Evolutionary conservation across 2,329 filamentous ascomycete genomes (phyloP).

Genomic region (Colletotrichum scovillei): DNA sequence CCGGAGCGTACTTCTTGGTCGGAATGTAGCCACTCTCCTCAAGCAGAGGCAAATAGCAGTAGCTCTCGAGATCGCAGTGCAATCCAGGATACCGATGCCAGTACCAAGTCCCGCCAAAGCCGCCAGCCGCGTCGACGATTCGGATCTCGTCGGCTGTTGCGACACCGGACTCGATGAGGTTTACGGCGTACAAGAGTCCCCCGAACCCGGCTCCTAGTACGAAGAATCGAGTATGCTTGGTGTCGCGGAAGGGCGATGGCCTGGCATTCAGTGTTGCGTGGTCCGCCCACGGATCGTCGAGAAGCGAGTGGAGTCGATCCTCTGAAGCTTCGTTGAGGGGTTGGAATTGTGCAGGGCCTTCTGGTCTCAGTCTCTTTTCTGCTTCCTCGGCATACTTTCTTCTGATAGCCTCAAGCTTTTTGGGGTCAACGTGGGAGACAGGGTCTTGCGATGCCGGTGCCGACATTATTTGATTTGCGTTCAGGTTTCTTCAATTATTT

Average conservation of each 20-base stretch:
- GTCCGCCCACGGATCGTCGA: constrained; percentile 48
- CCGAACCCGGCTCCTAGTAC: constrained; percentile 49
- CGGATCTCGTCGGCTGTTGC: constrained; percentile 47
- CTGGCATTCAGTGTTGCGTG: constrained; percentile 42
- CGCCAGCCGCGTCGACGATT: constrained; percentile 54
- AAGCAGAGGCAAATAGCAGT: constrained; percentile 69
- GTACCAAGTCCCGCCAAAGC: constrained; percentile 63
- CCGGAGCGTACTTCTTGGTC: constrained; percentile 57
- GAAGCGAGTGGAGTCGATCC: constrained; percentile 35
- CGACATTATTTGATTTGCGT: neutral
- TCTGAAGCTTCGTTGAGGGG: constrained; percentile 38
- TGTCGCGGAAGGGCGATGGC: constrained; percentile 39
- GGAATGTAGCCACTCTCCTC: constrained; percentile 72
- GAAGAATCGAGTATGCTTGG: constrained; percentile 42
- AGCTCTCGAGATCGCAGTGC: constrained; percentile 69
- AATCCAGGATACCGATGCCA: constrained; percentile 63
- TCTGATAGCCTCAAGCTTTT: constrained; percentile 3
- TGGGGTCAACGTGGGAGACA: constrained; percentile 12
- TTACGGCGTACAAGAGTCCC: constrained; percentile 44
- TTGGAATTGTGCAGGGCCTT: constrained; percentile 47
- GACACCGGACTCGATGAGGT: constrained; percentile 38
- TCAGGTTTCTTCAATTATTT: too few species aligned
- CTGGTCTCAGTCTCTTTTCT: constrained; percentile 44
- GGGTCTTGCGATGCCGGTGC: neutral
- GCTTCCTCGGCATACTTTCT: constrained; percentile 45